Base-by-base conservation (phyloP, 2,329 filamentous ascomycete genomes). In the Bipolaris bicolor region DNA sequence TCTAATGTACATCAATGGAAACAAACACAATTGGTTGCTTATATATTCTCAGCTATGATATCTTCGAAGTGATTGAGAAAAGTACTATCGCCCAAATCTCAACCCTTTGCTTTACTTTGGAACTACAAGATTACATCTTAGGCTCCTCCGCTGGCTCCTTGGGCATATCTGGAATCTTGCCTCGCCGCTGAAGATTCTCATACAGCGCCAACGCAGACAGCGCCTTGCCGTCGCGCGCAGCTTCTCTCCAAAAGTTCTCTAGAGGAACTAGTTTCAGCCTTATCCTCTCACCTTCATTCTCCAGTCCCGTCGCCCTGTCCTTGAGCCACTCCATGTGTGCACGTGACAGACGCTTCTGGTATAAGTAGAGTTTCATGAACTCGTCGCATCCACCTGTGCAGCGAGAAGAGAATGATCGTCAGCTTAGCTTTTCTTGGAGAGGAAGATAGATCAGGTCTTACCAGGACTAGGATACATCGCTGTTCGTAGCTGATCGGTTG, bases 231-330 rank as follows among this genome's bases (percentile, higher is more conserved):
- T 87, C 85, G 34, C 84, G 76, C 26, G 78, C 75, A 2, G 80
- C 83, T 47, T 82, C 81, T 62, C 78, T 83, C 83, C 84, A 87
- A 46, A 85, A 58, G 40, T 82, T 71, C 33, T 79, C 70, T 56
- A 86, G 61, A 29, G 73, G 77, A 13, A 85, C 81, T 16, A 87
- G 67, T 67, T 84, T 85, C 57, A 87, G 65, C 6, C 81, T 86
- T 53, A 87, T 87, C 63, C 83, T 86, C 71, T 87, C 85, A 2
- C 83, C 83, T 49, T 85, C 77, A 3, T 83, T 77, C 34, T 82
- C 75, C 58, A 86, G 55, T 0, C 85, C 85, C 0, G 84, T 86
- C 62, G 85, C 68, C 52, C 80, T 82, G 5, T 82, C 83, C 60
- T 81, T 78, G 61, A 84, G 74, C 36, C 76, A 76, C 34, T 82